These are phyloP conservation scores for Xanthoconium separans DNA, from an alignment of 1,284 basidiomycete genomes.

Conservation along the genomic window DNA sequence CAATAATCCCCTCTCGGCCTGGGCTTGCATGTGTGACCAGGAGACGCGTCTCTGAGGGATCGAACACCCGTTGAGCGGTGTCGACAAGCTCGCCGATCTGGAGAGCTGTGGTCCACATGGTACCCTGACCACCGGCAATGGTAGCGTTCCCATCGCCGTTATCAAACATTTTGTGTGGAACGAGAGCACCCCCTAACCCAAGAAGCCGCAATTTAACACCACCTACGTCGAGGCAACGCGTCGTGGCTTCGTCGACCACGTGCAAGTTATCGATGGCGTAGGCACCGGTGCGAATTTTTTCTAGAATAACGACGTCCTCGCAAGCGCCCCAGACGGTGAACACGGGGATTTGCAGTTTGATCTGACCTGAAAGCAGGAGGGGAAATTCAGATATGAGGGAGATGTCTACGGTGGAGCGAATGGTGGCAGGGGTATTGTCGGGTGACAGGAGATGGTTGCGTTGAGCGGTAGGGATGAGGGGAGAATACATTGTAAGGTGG, in stretches of 20 bases:
- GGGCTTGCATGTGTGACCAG: constrained; percentile 92
- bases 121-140: constrained; percentile 96
- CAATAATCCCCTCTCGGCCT: constrained; percentile 90
- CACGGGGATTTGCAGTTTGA: constrained; percentile 89
- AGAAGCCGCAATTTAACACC: constrained; percentile 92
- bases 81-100: constrained; percentile 98
- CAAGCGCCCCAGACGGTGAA: constrained; percentile 98
- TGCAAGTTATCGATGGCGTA: constrained; percentile 87
- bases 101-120: constrained; percentile 98
- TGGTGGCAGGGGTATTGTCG: constrained; percentile 58
- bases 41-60: constrained; percentile 90
- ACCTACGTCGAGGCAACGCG: constrained; percentile 87
- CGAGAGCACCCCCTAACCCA: constrained; percentile 93
- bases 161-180: constrained; percentile 97
- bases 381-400: constrained; percentile 92
- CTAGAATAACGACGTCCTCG: constrained; percentile 91
- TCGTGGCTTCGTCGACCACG: constrained; percentile 93
- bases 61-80: constrained; percentile 92
- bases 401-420: constrained; percentile 67
- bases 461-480: constrained; percentile 84
- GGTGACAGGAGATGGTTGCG: constrained; percentile 76
- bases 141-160: constrained; percentile 93
- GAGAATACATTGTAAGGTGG: constrained; percentile 96
- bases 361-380: constrained; percentile 82
- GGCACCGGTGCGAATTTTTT: constrained; percentile 85